These are phyloP conservation scores for Dryas octopetala DNA, from an alignment of 306 rosid species.

Conservation along the genomic window DNA sequence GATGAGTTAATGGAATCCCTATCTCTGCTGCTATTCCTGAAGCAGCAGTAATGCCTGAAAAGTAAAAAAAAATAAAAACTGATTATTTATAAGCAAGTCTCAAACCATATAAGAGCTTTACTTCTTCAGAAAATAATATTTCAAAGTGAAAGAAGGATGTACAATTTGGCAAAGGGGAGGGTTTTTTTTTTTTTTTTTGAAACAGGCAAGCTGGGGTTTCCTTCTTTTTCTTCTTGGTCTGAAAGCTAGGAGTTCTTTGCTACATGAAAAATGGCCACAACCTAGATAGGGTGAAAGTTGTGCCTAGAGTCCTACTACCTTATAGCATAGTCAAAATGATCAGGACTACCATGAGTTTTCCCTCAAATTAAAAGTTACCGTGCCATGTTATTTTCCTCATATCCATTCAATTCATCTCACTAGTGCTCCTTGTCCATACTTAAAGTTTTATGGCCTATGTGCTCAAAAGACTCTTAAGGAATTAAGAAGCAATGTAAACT, in stretches of 20 bases:
- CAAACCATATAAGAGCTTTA: background rate
- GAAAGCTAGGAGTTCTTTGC: background rate
- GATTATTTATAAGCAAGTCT: background rate
- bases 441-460: background rate
- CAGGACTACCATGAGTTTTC: background rate
- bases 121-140: background rate
- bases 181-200: too few species aligned
- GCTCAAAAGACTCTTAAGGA: background rate
- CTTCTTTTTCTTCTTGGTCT: too few species aligned
- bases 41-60: conserved; percentile 90
- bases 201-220: too few species aligned
- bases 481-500: background rate
- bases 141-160: background rate
- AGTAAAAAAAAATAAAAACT: conserved; percentile 2
- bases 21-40: conserved; percentile 92
- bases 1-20: conserved; percentile 89
- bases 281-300: background rate
- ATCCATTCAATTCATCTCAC: background rate
- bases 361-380: background rate
- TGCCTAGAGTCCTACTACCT: background rate
- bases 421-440: background rate
- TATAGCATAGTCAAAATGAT: background rate
- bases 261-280: background rate
- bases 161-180: background rate
- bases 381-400: background rate